These are phyloP conservation scores for Fraxinus excelsior DNA, from an alignment of 257 asterid species.

Conservation along the genomic window DNA sequence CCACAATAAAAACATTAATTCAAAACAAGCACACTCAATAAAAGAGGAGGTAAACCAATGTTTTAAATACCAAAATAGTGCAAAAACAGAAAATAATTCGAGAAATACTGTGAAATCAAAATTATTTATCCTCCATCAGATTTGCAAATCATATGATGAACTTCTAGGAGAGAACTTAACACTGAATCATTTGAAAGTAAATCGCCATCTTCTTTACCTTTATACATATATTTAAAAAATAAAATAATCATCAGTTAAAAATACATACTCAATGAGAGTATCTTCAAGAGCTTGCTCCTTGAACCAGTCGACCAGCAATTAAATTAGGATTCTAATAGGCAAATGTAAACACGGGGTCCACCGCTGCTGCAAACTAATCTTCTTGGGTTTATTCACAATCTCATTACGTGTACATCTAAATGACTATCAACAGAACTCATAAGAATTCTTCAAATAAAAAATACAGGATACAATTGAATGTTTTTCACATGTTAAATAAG, in stretches of 20 bases:
- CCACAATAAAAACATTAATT: neutral
- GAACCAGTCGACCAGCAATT: neutral
- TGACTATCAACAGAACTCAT: neutral
- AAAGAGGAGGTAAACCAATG: no score
- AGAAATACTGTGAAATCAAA: neutral
- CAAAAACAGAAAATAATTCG: neutral
- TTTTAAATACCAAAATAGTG: neutral
- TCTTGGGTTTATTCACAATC: no score
- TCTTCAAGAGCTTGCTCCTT: neutral
- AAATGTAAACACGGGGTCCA: neutral
- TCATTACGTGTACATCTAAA: no score
- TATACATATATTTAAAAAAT: neutral
- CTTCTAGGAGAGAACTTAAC: neutral
- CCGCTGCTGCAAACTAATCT: no score
- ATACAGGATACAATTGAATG: neutral
- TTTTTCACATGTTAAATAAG: neutral
- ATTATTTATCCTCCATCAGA: constrained; percentile 4
- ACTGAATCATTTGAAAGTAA: neutral
- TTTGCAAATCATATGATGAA: neutral
- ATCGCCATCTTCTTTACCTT: neutral
- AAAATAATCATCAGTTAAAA: neutral
- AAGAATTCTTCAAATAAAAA: neutral
- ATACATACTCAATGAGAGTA: no score
- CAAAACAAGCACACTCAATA: neutral
- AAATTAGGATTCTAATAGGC: no score